phyloP scores from a whole-genome alignment of 148 eudicot genomes.

The Salicornia ramosissima region DNA sequence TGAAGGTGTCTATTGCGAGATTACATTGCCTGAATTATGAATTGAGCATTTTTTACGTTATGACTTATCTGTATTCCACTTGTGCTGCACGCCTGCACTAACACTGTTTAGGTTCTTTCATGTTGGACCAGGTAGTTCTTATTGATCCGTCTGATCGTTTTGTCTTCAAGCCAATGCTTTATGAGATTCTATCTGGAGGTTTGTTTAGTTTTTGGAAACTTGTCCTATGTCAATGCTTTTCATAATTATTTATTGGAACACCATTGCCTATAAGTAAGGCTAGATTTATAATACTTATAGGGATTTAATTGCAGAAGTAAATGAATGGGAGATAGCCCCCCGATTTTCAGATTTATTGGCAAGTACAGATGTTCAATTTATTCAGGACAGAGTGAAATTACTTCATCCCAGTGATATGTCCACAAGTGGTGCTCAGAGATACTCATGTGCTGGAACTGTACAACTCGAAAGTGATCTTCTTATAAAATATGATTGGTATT shows the following conservation, averaged over 20 bases:
- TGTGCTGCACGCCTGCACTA: background rate
- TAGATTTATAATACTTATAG: slow-evolving; percentile 16
- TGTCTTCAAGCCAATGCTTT: slow-evolving; percentile 96
- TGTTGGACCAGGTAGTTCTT: slow-evolving; percentile 68
- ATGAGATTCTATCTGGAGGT: slow-evolving; percentile 97
- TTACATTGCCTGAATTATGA: background rate
- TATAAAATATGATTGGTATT: slow-evolving; percentile 97
- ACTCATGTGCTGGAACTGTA: slow-evolving; percentile 68
- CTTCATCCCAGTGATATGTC: slow-evolving; percentile 50
- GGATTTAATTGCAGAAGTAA: slow-evolving; percentile 68
- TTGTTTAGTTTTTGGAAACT: slow-evolving; percentile 11
- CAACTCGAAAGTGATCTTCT: slow-evolving; percentile 82
- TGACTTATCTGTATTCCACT: background rate
- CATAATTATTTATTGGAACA: background rate
- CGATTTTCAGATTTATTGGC: slow-evolving; percentile 81
- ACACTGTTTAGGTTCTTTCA: slow-evolving; percentile 20
- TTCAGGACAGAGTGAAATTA: slow-evolving; percentile 75
- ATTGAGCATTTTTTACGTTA: background rate
- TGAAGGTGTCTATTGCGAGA: background rate
- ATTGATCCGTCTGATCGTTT: slow-evolving; percentile 91
- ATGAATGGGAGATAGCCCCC: slow-evolving; percentile 96
- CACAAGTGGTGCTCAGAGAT: slow-evolving; percentile 35
- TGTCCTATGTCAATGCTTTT: background rate
- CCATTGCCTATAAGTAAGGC: background rate
- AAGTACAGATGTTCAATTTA: slow-evolving; percentile 66